phyloP scores from a whole-genome alignment of 2,329 filamentous ascomycete genomes.

The Colletotrichum australisinense region DNA sequence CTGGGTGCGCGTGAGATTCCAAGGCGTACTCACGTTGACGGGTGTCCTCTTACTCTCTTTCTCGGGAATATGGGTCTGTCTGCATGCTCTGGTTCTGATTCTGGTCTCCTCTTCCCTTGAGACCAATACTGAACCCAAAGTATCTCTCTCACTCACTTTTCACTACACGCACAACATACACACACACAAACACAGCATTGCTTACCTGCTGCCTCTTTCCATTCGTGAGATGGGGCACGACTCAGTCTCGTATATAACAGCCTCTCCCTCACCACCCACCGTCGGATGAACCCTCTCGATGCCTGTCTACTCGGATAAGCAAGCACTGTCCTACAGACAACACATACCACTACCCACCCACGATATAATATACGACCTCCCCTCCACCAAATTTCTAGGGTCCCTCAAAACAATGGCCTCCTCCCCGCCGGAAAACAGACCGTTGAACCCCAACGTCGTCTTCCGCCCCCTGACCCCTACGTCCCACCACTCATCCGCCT shows the following conservation, averaged over 20 bases:
- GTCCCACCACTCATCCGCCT: neutral
- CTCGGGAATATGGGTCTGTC: neutral
- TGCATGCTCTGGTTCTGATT: neutral
- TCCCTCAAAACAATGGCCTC: conserved; percentile 22
- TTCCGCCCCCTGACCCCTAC: conserved; percentile 10
- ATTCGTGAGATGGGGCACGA: neutral
- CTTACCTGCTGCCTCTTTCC: neutral
- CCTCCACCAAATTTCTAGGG: conserved; percentile 28
- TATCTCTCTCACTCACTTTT: neutral
- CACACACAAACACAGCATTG: neutral
- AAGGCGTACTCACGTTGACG: neutral
- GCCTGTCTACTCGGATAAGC: neutral
- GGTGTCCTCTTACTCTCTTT: neutral
- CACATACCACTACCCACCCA: neutral
- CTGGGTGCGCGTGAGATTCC: neutral
- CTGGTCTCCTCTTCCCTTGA: neutral
- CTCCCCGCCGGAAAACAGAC: conserved; percentile 3
- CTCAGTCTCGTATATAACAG: conserved; percentile 4
- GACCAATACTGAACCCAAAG: neutral
- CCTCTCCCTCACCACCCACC: neutral
- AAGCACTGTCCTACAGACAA: neutral
- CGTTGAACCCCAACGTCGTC: conserved; percentile 11
- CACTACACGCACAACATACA: neutral
- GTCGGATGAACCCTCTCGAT: conserved; percentile 38
- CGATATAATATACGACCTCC: conserved; percentile 19